These are phyloP conservation scores for Gnaphalium uliginosum DNA, from an alignment of 129 eudicot genomes.

Conservation along the genomic window DNA sequence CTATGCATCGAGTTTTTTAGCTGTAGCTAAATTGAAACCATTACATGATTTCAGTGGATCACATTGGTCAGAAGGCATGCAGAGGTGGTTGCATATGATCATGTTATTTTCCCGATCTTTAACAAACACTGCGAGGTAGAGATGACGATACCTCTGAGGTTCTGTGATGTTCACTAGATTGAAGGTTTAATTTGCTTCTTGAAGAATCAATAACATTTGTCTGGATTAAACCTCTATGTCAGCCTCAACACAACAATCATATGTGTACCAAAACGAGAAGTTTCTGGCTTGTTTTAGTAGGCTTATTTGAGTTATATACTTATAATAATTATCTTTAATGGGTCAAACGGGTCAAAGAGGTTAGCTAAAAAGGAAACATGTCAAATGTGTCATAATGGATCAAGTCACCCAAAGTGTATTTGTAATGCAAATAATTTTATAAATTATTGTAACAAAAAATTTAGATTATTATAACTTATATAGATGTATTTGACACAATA, in stretches of 20 bases:
- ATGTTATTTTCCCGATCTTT: constrained; percentile 43
- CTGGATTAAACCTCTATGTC: background rate
- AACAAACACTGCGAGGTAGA: constrained; percentile 55
- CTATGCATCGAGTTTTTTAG: background rate
- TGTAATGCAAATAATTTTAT: background rate
- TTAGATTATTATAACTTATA: background rate
- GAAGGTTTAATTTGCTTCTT: constrained; percentile 11
- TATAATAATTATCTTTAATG: background rate
- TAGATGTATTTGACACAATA: background rate
- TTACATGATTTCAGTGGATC: constrained; percentile 50
- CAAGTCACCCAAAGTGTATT: background rate
- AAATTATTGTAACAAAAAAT: background rate
- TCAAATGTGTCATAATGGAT: background rate
- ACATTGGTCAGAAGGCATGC: constrained; percentile 57
- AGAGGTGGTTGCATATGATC: constrained; percentile 50
- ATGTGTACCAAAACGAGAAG: constrained; percentile 11
- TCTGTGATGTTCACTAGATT: constrained; percentile 5
- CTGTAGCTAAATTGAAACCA: constrained; percentile 6
- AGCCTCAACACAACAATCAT: constrained; percentile 5
- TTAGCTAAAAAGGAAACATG: background rate
- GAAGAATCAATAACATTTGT: background rate
- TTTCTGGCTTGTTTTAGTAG: background rate
- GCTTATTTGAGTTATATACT: background rate
- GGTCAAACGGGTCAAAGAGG: background rate
- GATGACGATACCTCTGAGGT: constrained; percentile 15